A percentile compares a stretch with the other conserved stretches of the same genome.
These are phyloP conservation scores for Paratrypanosoma confusum DNA, from an alignment of 208 protist genomes.

Conservation along the genomic window DNA sequence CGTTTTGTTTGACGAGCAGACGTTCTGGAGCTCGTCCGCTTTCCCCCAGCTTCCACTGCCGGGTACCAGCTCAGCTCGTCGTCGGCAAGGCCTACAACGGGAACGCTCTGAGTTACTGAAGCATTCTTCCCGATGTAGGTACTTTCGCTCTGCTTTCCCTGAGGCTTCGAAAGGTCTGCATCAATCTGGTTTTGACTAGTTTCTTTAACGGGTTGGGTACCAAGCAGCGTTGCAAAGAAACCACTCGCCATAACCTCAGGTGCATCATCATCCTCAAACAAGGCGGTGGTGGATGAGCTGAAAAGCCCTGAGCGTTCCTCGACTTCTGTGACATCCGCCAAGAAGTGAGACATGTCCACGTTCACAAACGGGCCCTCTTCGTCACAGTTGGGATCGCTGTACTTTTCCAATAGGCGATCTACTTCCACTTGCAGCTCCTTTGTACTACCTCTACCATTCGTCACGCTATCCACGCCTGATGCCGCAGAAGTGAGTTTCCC, in stretches of 20 bases:
- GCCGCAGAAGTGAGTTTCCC: conserved; percentile 7
- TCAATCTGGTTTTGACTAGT: conserved; percentile 15
- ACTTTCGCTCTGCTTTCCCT: neutral
- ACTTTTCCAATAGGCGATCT: conserved; percentile 44
- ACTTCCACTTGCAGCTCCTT: conserved; percentile 33
- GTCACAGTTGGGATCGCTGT: conserved; percentile 11
- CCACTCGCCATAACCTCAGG: conserved; percentile 3
- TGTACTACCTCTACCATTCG: conserved; percentile 1
- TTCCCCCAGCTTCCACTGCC: neutral
- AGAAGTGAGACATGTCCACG: conserved; percentile 33
- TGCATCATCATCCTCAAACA: neutral
- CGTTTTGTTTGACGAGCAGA: too few relatives aligned
- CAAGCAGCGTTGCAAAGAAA: conserved; percentile 9
- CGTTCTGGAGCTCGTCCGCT: conserved; percentile 4
- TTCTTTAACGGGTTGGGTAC: conserved; percentile 11
- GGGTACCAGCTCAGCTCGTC: neutral
- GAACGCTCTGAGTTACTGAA: neutral
- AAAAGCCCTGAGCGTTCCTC: neutral
- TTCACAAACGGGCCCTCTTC: conserved; percentile 38
- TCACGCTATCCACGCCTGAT: neutral
- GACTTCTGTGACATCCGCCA: conserved; percentile 31
- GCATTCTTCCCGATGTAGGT: neutral
- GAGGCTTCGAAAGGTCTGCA: neutral
- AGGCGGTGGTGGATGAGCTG: conserved; percentile 3
- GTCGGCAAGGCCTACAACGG: neutral